phyloP scores from a whole-genome alignment of 495 filamentous ascomycete species.

The Xylaria palmicola region DNA sequence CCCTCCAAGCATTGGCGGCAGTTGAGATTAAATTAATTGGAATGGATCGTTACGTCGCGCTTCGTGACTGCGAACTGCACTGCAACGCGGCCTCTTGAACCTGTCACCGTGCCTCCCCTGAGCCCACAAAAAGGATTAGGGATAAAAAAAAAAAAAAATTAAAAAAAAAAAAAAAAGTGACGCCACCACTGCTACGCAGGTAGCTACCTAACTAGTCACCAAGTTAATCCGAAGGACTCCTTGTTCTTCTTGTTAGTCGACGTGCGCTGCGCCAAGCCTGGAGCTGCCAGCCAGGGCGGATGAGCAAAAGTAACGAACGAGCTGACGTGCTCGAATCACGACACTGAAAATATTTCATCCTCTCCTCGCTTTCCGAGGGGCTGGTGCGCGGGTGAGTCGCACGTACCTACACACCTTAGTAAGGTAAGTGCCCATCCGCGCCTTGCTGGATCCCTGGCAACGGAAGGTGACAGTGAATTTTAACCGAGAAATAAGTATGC shows the following conservation, averaged over 20 bases:
- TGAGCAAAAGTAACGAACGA: constrained; percentile 10
- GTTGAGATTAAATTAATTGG: constrained; percentile 29
- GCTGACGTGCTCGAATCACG: constrained; percentile 17
- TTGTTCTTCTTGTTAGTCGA: too few relatives aligned
- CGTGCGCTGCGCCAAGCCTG: background rate
- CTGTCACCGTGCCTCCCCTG: constrained; percentile 4
- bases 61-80: constrained; percentile 18
- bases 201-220: too few relatives aligned
- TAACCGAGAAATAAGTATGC: constrained; percentile 12
- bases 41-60: constrained; percentile 33
- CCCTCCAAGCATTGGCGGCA: background rate
- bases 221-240: too few relatives aligned
- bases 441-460: background rate
- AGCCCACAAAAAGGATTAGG: background rate
- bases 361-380: constrained; percentile 10
- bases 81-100: constrained; percentile 14
- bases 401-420: too few relatives aligned
- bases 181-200: background rate
- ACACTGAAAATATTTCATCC: background rate
- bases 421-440: too few relatives aligned
- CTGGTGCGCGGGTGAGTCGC: too few relatives aligned
- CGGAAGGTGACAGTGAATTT: background rate
- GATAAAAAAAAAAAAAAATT: too few relatives aligned
- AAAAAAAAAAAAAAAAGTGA: too few relatives aligned
- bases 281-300: background rate